Conservation (phyloP, 441 rosid species). For the Isatis lusitanica region DNA sequence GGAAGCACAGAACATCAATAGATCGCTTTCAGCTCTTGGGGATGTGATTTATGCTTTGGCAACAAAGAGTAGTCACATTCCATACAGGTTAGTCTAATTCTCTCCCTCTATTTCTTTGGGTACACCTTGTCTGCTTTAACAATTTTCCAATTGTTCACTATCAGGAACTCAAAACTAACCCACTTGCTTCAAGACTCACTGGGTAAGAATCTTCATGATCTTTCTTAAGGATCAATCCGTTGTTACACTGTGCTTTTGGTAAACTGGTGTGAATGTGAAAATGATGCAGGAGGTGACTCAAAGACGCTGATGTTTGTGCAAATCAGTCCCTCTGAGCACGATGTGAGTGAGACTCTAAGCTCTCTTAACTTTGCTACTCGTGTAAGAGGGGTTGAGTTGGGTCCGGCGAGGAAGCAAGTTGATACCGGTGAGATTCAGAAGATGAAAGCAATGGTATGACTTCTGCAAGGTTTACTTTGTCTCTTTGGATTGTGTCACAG, state of each 20-base stretch:
- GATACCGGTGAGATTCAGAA: constrained; percentile 79
- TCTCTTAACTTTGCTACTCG: constrained; percentile 87
- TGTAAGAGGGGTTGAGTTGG: constrained; percentile 80
- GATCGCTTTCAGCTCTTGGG: constrained; percentile 92
- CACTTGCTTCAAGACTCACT: constrained; percentile 91
- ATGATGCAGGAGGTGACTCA: constrained; percentile 76
- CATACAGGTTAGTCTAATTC: constrained; percentile 57
- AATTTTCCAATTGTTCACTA: constrained; percentile 13
- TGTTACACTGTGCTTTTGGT: constrained; percentile 1
- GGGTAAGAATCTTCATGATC: constrained; percentile 46
- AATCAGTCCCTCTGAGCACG: constrained; percentile 82
- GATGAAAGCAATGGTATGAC: constrained; percentile 64
- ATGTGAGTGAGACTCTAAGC: constrained; percentile 76
- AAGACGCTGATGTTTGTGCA: constrained; percentile 90
- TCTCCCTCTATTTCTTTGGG: neutral
- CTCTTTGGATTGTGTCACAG: neutral
- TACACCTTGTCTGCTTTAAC: constrained; percentile 19
- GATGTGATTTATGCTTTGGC: constrained; percentile 85
- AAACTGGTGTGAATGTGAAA: constrained; percentile 8
- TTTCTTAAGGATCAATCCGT: neutral
- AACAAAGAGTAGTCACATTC: constrained; percentile 78
- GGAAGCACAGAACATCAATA: constrained; percentile 86
- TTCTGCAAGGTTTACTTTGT: neutral
- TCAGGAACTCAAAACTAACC: constrained; percentile 91
- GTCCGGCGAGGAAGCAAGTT: constrained; percentile 75